Evolutionary conservation across 139 green algal genomes (phyloP).

Genomic region (Coelastrella sp.): DNA sequence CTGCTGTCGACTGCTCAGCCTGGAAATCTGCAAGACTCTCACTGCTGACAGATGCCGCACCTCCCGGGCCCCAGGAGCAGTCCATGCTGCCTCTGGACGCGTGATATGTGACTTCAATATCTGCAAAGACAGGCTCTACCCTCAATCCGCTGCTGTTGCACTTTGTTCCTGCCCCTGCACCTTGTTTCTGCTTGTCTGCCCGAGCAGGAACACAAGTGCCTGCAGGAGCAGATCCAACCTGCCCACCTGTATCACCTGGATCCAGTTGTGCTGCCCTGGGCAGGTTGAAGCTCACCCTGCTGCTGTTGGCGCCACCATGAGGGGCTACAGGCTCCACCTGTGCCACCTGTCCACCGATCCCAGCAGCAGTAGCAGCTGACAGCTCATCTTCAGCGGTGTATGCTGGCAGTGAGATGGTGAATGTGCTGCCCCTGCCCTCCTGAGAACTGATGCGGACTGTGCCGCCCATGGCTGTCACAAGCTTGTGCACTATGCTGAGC

Average conservation of each 20-base stretch:
- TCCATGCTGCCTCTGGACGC: neutral
- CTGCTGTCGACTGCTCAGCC: neutral
- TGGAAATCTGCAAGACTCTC: no score
- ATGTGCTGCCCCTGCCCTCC: constrained; percentile 48
- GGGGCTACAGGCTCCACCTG: neutral
- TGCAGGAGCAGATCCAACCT: neutral
- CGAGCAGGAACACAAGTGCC: neutral
- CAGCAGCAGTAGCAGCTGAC: neutral
- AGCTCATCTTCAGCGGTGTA: neutral
- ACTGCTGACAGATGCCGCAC: neutral
- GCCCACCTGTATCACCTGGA: neutral
- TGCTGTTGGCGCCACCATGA: neutral
- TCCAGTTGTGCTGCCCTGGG: neutral
- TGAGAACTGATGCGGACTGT: constrained; percentile 44
- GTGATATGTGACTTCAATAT: neutral
- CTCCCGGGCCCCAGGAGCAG: neutral
- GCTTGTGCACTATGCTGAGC: constrained; percentile 60
- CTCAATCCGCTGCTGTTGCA: neutral
- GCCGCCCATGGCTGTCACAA: constrained; percentile 58
- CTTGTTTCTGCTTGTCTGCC: neutral
- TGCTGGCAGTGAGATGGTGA: constrained; percentile 55
- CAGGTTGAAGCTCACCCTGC: neutral
- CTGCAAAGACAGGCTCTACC: neutral
- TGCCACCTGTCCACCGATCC: neutral
- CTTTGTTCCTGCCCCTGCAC: neutral